These are phyloP conservation scores for Protomyces arabidopsidicola DNA, from an alignment of 1,139 yeast species.

Conservation along the genomic window DNA sequence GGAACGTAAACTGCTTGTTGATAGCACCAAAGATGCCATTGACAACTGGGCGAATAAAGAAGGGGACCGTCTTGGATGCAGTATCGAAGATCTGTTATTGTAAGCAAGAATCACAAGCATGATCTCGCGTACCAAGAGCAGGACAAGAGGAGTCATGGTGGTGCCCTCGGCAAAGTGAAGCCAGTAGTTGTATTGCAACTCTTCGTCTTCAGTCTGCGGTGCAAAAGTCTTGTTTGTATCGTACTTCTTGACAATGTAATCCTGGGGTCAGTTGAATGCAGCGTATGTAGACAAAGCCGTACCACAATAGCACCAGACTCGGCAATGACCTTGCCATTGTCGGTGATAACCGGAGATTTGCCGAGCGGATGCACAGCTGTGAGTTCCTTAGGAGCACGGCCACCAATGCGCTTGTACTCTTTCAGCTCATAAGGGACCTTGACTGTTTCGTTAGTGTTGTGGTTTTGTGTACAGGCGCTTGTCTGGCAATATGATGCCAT, in stretches of 20 bases:
- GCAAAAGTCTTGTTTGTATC: conserved; percentile 34
- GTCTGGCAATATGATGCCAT: no score
- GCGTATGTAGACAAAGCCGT: not conserved
- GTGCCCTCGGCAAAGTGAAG: conserved; percentile 58
- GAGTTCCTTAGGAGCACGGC: conserved; percentile 45
- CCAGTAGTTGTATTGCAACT: conserved; percentile 47
- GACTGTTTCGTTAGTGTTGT: not conserved
- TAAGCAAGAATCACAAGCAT: not conserved
- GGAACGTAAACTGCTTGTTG: conserved; percentile 18
- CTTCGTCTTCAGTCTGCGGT: conserved; percentile 33
- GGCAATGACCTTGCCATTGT: conserved; percentile 38
- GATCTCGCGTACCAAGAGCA: not conserved
- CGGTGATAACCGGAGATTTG: conserved; percentile 52
- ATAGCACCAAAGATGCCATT: conserved; percentile 11
- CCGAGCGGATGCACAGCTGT: conserved; percentile 55
- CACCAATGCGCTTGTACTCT: conserved; percentile 46
- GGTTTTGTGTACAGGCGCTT: no score
- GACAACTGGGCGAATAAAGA: conserved; percentile 39
- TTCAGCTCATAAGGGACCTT: conserved; percentile 31
- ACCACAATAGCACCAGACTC: conserved; percentile 37
- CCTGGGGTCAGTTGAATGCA: conserved; percentile 11
- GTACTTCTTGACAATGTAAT: conserved; percentile 38
- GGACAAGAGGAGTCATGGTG: conserved; percentile 43
- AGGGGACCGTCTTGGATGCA: conserved; percentile 44
- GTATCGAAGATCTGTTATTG: conserved; percentile 10